Evolutionary conservation across 1,139 yeast species (phyloP).

Genomic region (Pichia sp.): DNA sequence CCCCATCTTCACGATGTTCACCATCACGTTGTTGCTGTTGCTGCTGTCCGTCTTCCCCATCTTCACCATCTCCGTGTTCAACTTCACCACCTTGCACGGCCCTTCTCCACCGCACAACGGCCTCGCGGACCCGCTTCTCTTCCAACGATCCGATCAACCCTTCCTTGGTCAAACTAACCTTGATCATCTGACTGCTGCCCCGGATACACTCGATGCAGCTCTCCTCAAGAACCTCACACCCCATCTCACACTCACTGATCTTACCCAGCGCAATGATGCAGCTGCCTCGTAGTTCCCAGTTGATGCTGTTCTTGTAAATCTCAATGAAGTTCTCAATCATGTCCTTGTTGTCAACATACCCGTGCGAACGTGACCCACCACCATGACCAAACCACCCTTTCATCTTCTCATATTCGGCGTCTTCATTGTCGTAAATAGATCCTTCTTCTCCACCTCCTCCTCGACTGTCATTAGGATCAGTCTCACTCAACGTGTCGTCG

Average conservation of each 20-base stretch:
- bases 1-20: not conserved
- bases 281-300: slow-evolving; percentile 7
- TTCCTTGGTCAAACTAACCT: slow-evolving; percentile 1
- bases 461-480: not conserved
- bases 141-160: not conserved
- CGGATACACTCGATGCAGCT: not conserved
- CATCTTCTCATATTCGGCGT: not conserved
- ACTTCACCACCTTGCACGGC: not conserved
- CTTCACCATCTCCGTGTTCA: not conserved
- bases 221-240: slow-evolving; percentile 6
- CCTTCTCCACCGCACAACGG: not conserved
- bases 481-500: too few relatives aligned
- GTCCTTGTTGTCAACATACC: slow-evolving; percentile 1
- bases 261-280: not conserved
- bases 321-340: slow-evolving; percentile 3
- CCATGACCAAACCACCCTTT: not conserved
- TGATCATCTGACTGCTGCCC: not conserved
- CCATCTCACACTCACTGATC: slow-evolving; percentile 4
- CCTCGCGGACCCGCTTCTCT: not conserved
- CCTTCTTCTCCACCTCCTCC: too few relatives aligned
- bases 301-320: slow-evolving; percentile 4
- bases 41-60: too few relatives aligned
- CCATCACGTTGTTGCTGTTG: too few relatives aligned
- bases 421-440: too few relatives aligned
- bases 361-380: too few relatives aligned